Evolutionary conservation across 2,329 filamentous ascomycete species (phyloP).

Genomic region (Colletotrichum spinosum): DNA sequence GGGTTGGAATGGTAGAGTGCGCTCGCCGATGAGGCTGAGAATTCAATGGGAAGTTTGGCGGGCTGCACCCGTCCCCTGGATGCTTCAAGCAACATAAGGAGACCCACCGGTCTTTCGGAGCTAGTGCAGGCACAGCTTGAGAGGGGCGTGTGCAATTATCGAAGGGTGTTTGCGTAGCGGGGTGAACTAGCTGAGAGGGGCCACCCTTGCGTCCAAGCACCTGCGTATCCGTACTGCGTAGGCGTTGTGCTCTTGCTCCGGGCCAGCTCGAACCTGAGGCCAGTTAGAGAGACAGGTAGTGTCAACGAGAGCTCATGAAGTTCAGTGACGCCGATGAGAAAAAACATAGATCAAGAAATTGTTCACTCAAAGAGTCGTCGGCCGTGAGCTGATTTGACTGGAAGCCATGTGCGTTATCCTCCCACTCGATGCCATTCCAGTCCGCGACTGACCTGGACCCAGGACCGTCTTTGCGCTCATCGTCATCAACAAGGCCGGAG

Average conservation of each 20-base stretch:
- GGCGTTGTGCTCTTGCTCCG: no score
- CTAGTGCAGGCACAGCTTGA: conserved; percentile 25
- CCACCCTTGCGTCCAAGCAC: neutral
- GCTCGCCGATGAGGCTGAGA: conserved; percentile 29
- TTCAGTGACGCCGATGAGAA: conserved; percentile 13
- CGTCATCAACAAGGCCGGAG: conserved; percentile 98
- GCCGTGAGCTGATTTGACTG: conserved; percentile 12
- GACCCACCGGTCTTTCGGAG: conserved; percentile 9
- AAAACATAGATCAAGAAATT: neutral
- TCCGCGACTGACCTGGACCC: conserved; percentile 17
- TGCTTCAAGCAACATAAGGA: neutral
- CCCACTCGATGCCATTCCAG: neutral
- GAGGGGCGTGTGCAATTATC: conserved; percentile 1
- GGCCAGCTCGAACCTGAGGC: conserved; percentile 17
- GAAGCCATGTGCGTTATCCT: conserved; percentile 18
- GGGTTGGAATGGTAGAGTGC: neutral
- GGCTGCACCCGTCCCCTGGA: neutral
- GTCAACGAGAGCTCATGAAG: conserved; percentile 1
- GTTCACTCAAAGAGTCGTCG: conserved; percentile 3
- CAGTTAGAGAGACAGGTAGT: conserved; percentile 15
- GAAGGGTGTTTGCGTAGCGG: conserved; percentile 21
- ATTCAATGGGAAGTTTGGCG: conserved; percentile 8
- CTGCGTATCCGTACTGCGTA: no score
- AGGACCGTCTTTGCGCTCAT: conserved; percentile 97
- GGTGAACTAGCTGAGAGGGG: neutral